These are phyloP conservation scores for Eremochloa ophiuroides DNA, from an alignment of 176 grass and related monocot species.

Conservation along the genomic window DNA sequence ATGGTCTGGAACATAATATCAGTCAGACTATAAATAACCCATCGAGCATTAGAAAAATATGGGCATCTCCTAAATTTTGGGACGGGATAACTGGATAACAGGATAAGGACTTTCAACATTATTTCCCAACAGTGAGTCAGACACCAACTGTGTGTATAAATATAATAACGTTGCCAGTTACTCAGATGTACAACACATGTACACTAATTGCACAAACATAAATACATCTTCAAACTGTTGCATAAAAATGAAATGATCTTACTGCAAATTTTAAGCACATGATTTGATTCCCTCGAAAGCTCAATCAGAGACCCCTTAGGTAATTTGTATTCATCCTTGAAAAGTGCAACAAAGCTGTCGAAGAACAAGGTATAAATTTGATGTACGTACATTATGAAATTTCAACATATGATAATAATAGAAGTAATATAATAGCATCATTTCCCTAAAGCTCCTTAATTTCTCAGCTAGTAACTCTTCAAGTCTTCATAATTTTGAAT, in stretches of 20 bases:
- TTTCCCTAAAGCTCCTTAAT: constrained; percentile 2
- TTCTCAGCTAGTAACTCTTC: neutral
- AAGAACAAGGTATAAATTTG: constrained; percentile 12
- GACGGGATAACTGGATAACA: neutral
- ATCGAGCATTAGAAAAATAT: neutral
- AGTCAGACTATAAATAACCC: neutral
- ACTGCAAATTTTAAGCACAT: constrained; percentile 90
- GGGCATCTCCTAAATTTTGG: neutral
- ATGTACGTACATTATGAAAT: neutral
- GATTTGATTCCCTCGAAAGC: constrained; percentile 78
- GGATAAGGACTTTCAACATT: neutral
- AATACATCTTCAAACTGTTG: neutral
- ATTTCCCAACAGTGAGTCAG: neutral
- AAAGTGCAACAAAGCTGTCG: constrained; percentile 78
- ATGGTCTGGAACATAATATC: neutral
- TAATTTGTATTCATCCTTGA: constrained; percentile 92
- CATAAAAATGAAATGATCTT: constrained; percentile 31
- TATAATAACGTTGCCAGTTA: neutral
- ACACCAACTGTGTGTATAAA: neutral
- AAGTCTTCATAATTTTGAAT: neutral
- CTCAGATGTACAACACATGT: neutral
- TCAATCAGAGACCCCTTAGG: constrained; percentile 83
- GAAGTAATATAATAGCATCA: neutral
- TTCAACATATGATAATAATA: neutral
- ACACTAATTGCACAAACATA: constrained; percentile 8